Evolutionary conservation across 2,329 filamentous ascomycete genomes (phyloP).

Genomic region (Escovopsis sp.): DNA sequence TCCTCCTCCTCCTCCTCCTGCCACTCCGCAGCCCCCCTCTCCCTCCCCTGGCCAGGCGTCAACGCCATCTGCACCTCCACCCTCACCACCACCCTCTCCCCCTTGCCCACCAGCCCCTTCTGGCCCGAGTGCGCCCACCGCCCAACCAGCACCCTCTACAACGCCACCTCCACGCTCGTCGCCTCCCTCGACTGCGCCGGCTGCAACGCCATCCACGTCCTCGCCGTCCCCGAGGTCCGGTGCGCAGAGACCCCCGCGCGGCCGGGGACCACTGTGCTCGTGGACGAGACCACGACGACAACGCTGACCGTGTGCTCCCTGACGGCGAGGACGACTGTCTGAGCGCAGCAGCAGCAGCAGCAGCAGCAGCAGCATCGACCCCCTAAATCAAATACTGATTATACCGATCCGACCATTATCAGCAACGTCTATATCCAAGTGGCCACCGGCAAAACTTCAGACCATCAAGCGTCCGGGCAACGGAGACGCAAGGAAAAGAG

Average conservation of each 20-base stretch:
- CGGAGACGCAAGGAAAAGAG: no score
- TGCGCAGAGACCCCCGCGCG: slow-evolving; percentile 10
- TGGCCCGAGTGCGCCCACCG: slow-evolving; percentile 12
- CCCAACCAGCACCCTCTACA: slow-evolving; percentile 14
- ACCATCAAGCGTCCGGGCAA: no score
- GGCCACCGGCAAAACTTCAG: no score
- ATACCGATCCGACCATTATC: no score
- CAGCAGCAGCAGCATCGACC: no score
- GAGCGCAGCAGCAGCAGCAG: no score
- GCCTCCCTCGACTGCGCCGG: slow-evolving; percentile 18
- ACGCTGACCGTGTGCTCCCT: not conserved
- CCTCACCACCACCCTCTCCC: slow-evolving; percentile 12
- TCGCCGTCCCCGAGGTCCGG: slow-evolving; percentile 8
- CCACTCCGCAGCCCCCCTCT: not conserved
- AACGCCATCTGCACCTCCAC: slow-evolving; percentile 10
- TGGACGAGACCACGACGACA: not conserved
- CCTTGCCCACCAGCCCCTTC: slow-evolving; percentile 14
- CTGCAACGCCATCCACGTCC: slow-evolving; percentile 13
- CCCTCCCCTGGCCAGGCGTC: slow-evolving; percentile 8
- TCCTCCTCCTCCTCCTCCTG: not conserved
- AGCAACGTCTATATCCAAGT: no score
- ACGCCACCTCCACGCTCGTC: slow-evolving; percentile 13
- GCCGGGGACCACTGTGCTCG: no score
- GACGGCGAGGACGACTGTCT: not conserved
- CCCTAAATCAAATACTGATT: no score